phyloP scores from a whole-genome alignment of 2,329 filamentous ascomycete species.

The Aureobasidium sp. region DNA sequence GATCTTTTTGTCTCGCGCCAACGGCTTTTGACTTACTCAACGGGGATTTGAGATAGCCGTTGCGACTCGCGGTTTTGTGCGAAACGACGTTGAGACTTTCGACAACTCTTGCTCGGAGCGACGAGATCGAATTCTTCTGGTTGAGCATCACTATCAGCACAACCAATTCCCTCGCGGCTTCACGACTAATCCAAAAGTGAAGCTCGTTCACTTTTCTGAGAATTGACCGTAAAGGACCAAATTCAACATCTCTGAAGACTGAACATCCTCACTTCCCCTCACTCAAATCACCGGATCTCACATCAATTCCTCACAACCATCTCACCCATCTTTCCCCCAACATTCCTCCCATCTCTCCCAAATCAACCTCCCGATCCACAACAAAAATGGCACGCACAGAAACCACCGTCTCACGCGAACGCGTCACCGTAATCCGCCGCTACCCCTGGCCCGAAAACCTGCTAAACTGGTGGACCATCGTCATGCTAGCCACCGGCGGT shows the following conservation, averaged over 20 bases:
- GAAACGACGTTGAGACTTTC: not conserved
- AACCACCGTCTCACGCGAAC: constrained; percentile 1
- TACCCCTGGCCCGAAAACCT: constrained; percentile 61
- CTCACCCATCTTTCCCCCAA: not conserved
- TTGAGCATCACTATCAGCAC: not conserved
- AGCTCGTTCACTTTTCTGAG: not conserved
- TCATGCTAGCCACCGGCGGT: constrained; percentile 53
- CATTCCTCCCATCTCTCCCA: not conserved
- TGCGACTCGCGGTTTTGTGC: not conserved
- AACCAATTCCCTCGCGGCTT: not conserved
- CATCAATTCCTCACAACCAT: not conserved
- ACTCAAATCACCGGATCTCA: not conserved
- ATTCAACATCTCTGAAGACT: not conserved
- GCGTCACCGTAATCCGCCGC: not conserved
- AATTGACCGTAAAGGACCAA: not conserved
- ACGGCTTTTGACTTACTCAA: not conserved
- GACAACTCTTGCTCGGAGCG: not conserved
- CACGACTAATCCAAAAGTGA: too few species aligned
- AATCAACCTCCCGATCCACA: not conserved
- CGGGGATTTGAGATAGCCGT: constrained; percentile 11
- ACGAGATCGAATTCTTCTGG: not conserved
- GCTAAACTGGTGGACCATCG: constrained; percentile 58
- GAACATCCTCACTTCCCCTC: not conserved
- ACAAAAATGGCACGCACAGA: constrained; percentile 11
- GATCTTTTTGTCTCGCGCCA: not conserved